Evolutionary conservation across 78 protist genomes (phyloP).

Genomic region (Tieghemostelium lacteum): DNA sequence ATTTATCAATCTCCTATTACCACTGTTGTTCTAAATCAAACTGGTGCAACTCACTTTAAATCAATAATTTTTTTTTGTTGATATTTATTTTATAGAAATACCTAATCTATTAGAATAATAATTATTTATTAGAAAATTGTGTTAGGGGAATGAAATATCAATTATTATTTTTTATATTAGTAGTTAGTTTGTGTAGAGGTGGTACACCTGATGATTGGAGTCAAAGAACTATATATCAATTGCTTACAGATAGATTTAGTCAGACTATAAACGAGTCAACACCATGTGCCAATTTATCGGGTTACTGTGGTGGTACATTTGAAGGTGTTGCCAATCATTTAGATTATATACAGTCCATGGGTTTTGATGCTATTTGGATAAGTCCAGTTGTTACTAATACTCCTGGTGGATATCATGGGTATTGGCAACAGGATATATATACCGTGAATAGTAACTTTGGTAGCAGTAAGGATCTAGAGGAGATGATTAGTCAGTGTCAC

Average conservation of each 20-base stretch:
- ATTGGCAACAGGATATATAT: constrained; percentile 80
- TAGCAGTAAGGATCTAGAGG: constrained; percentile 71
- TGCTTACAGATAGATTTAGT: constrained; percentile 94
- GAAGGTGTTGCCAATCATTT: constrained; percentile 79
- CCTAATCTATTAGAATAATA: too few species aligned
- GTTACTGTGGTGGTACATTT: constrained; percentile 96
- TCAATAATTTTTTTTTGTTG: too few species aligned
- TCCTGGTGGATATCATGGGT: constrained; percentile 92
- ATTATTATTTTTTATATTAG: too few species aligned
- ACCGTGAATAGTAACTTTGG: constrained; percentile 86
- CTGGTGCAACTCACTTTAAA: too few species aligned
- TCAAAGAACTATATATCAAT: constrained; percentile 62
- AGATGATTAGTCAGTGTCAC: constrained; percentile 77
- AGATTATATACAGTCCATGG: constrained; percentile 94
- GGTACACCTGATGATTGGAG: constrained; percentile 61
- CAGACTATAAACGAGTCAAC: constrained; percentile 12
- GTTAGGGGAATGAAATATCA: background rate
- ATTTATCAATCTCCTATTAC: too few species aligned
- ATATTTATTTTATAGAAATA: too few species aligned
- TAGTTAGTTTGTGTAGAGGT: background rate
- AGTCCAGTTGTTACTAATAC: constrained; percentile 87
- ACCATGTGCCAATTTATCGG: constrained; percentile 49
- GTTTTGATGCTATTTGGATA: constrained; percentile 97
- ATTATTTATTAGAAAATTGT: too few species aligned
- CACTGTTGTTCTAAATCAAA: too few species aligned